These are phyloP conservation scores for Macrophomina phaseolina DNA, from an alignment of 2,329 filamentous ascomycete genomes.

Conservation along the genomic window DNA sequence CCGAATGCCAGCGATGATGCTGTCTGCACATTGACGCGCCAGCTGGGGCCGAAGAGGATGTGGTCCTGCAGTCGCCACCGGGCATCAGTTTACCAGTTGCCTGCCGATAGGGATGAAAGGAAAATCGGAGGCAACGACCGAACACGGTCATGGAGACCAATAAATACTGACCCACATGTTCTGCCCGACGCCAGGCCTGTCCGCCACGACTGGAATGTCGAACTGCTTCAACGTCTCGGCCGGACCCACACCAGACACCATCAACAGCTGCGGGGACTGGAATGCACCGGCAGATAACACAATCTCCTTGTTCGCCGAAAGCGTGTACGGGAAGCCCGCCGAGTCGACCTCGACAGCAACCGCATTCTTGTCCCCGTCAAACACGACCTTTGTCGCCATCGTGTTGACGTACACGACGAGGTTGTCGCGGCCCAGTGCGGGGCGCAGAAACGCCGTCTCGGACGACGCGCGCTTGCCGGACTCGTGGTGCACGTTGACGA, in stretches of 20 bases:
- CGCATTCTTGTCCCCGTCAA: slow-evolving; percentile 34
- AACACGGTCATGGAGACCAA: no score
- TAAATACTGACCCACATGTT: slow-evolving; percentile 24
- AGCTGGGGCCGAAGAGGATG: slow-evolving; percentile 32
- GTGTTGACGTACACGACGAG: slow-evolving; percentile 36
- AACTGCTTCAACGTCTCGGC: slow-evolving; percentile 29
- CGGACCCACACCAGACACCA: slow-evolving; percentile 48
- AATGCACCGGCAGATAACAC: slow-evolving; percentile 55
- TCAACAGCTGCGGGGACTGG: slow-evolving; percentile 30
- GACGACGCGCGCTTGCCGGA: slow-evolving; percentile 30
- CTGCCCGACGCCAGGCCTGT: slow-evolving; percentile 37
- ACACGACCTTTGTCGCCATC: slow-evolving; percentile 39
- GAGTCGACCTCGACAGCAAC: slow-evolving; percentile 37
- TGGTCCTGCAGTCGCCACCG: slow-evolving; percentile 24
- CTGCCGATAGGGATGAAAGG: no score
- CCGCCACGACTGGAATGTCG: slow-evolving; percentile 35
- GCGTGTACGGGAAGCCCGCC: slow-evolving; percentile 28
- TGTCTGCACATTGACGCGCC: slow-evolving; percentile 29
- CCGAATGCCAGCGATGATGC: neutral
- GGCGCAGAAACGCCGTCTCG: slow-evolving; percentile 34
- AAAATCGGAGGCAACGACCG: no score
- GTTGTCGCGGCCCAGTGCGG: slow-evolving; percentile 28
- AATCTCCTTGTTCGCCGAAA: slow-evolving; percentile 47
- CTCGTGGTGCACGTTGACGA: slow-evolving; percentile 36
- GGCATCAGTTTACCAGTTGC: no score